Percentiles rank a stretch among this genome's conserved stretches.
phyloP scores from a whole-genome alignment of 768 basidiomycete genomes.

The Amanita fuliginea region DNA sequence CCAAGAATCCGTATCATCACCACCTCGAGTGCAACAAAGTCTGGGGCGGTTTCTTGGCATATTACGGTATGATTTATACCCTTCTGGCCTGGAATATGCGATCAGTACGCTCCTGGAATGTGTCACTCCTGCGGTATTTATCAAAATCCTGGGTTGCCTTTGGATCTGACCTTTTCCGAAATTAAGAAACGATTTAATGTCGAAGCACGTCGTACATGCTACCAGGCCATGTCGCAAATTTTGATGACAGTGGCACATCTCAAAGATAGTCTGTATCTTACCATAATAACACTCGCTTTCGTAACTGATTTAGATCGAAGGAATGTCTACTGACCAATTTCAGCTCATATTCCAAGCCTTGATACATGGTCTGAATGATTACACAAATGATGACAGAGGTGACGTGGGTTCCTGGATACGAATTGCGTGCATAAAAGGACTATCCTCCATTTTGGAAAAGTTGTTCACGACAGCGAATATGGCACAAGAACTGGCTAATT shows the following conservation, averaged over 20 bases:
- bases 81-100: slow-evolving; percentile 39
- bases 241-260: slow-evolving; percentile 33
- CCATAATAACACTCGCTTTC: not conserved
- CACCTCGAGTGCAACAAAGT: slow-evolving; percentile 56
- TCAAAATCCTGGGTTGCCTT: not conserved
- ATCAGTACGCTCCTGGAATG: slow-evolving; percentile 49
- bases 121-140: slow-evolving; percentile 43
- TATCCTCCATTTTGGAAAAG: slow-evolving; percentile 41
- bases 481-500: slow-evolving; percentile 39
- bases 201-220: slow-evolving; percentile 30
- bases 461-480: slow-evolving; percentile 33
- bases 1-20: slow-evolving; percentile 42
- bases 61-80: slow-evolving; percentile 51
- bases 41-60: slow-evolving; percentile 59
- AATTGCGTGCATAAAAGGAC: slow-evolving; percentile 58
- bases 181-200: slow-evolving; percentile 15
- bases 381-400: slow-evolving; percentile 88
- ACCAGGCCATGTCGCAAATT: slow-evolving; percentile 37
- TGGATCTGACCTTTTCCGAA: not conserved
- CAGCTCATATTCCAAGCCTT: slow-evolving; percentile 42
- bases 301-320: slow-evolving; percentile 20
- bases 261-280: slow-evolving; percentile 28
- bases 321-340: slow-evolving; percentile 33
- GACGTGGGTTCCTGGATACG: slow-evolving; percentile 97
- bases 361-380: slow-evolving; percentile 75